A percentile compares a stretch with the other conserved stretches of the same genome.
phyloP scores from a whole-genome alignment of 129 eudicot genomes.

The Deinandra increscens region DNA sequence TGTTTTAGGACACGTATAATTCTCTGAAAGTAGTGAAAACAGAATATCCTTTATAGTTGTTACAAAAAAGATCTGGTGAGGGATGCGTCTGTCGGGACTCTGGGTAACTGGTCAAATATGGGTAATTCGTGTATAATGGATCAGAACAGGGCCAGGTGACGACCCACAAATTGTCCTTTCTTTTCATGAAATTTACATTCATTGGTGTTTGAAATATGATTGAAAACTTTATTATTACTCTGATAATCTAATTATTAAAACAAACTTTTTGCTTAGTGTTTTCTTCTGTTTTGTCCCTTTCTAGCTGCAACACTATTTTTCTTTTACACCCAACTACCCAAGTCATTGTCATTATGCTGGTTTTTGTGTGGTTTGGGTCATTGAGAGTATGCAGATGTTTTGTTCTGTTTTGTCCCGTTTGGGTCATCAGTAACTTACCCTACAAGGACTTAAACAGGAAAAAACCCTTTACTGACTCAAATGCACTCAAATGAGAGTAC shows the following conservation, averaged over 20 bases:
- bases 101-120: not conserved
- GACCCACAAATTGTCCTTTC: not conserved
- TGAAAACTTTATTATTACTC: not conserved
- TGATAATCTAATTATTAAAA: not conserved
- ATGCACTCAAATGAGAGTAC: too few species aligned
- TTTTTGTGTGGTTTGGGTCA: too few species aligned
- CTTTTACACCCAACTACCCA: too few species aligned
- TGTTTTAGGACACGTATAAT: not conserved
- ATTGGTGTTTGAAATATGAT: not conserved
- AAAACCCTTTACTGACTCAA: too few species aligned
- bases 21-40: not conserved
- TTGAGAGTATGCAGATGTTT: too few species aligned
- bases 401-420: too few species aligned
- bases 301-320: too few species aligned
- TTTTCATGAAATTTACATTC: not conserved
- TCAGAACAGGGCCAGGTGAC: not conserved
- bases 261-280: too few species aligned
- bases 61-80: conserved; percentile 8
- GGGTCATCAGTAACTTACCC: too few species aligned
- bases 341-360: too few species aligned
- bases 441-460: too few species aligned
- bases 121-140: not conserved
- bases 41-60: not conserved
- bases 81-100: not conserved
- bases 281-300: too few species aligned